Evolutionary conservation across 2,329 filamentous ascomycete genomes (phyloP).

Genomic region (Didymella exigua): DNA sequence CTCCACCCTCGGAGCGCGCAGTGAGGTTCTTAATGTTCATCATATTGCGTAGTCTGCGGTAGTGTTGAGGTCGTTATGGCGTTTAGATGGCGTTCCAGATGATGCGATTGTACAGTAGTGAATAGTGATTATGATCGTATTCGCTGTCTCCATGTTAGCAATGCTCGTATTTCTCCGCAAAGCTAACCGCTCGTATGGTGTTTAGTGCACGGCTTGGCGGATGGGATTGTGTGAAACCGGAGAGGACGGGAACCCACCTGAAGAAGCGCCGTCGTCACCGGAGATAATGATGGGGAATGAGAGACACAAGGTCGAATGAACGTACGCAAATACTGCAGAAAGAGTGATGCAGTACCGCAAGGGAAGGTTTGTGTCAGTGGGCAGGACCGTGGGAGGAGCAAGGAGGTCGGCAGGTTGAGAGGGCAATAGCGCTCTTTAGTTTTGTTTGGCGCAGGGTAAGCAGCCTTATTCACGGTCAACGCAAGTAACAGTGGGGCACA

Average conservation of each 20-base stretch:
- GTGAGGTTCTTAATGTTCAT: slow-evolving; percentile 58
- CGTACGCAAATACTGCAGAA: slow-evolving; percentile 62
- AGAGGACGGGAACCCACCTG: slow-evolving; percentile 34
- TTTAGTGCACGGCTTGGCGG: slow-evolving; percentile 30
- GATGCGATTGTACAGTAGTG: slow-evolving; percentile 9
- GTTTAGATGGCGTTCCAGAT: slow-evolving; percentile 29
- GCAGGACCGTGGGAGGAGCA: slow-evolving; percentile 45
- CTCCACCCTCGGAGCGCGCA: slow-evolving; percentile 55
- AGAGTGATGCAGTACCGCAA: slow-evolving; percentile 65
- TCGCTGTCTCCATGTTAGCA: slow-evolving; percentile 34
- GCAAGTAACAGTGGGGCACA: slow-evolving; percentile 18
- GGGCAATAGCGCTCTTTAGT: slow-evolving; percentile 21
- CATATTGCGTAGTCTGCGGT: slow-evolving; percentile 29
- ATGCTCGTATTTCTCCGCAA: slow-evolving; percentile 18
- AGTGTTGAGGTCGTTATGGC: slow-evolving; percentile 27
- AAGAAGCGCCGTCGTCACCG: slow-evolving; percentile 21
- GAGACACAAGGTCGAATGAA: slow-evolving; percentile 44
- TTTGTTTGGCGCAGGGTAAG: slow-evolving; percentile 29
- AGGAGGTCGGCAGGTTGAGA: slow-evolving; percentile 27
- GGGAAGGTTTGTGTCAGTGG: slow-evolving; percentile 32
- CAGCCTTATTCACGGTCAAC: slow-evolving; percentile 23
- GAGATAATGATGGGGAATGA: slow-evolving; percentile 26
- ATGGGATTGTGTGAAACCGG: slow-evolving; percentile 21
- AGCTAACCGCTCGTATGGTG: slow-evolving; percentile 19
- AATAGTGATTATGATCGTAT: slow-evolving; percentile 37